phyloP scores from a whole-genome alignment of 148 eudicot species.

The Rhododendron williamsianum region DNA sequence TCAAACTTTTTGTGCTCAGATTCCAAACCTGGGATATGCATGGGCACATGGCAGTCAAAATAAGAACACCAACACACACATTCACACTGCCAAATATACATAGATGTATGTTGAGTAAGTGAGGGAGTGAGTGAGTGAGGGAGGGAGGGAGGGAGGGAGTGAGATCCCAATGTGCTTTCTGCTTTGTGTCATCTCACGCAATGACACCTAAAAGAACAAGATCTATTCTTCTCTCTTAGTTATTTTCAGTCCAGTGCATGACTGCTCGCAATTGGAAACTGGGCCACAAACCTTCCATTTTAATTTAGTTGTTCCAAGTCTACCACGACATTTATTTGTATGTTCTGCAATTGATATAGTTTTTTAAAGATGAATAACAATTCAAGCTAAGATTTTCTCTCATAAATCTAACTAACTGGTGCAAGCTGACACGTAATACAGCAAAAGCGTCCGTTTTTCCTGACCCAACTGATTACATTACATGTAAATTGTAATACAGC shows the following conservation, averaged over 20 bases:
- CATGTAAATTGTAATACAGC: neutral
- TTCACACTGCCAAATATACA: neutral
- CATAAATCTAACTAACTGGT: neutral
- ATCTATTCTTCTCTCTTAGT: neutral
- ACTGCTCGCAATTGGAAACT: neutral
- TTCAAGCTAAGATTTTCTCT: neutral
- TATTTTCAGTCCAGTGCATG: neutral
- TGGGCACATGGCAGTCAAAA: neutral
- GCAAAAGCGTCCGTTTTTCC: neutral
- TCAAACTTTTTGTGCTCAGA: neutral
- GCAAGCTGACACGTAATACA: neutral
- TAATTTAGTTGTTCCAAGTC: neutral
- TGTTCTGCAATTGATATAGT: neutral
- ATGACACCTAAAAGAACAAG: neutral
- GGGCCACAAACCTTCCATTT: neutral
- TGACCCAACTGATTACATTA: neutral
- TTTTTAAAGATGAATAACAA: neutral
- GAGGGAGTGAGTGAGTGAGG: neutral
- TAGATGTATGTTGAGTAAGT: neutral
- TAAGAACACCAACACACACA: neutral
- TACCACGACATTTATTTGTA: too few species aligned
- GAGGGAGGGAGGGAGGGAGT: neutral
- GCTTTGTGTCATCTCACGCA: neutral
- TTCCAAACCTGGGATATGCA: neutral
- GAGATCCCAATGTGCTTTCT: neutral